Evolutionary conservation across 2,329 filamentous ascomycete genomes (phyloP), one percentile per base, ranked within the genome.

Genomic region (Coniochaeta sp.): DNA sequence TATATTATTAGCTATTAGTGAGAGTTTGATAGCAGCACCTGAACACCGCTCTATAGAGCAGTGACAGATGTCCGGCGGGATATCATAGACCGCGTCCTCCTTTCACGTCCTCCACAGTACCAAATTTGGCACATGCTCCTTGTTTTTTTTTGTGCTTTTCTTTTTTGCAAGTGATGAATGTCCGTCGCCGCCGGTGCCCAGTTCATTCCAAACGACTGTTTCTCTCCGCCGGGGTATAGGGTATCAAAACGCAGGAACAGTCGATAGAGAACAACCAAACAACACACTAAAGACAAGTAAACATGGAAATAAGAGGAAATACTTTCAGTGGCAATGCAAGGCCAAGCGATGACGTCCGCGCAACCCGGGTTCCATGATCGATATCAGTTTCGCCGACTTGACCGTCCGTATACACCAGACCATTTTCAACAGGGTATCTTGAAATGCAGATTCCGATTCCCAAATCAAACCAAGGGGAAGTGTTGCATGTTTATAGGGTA

Each of bases 381-480:
- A 40, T 5, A 40, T 40, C 38, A 47, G 12, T 47, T 6, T 47
- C 43, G 43, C 43, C 47, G 47, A 31, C 26, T 28, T 52, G 47
- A n/a, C 47, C 47, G 26, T 52, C 47, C 26, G 47, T 52, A 17
- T 19, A 47, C 19, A 22, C 47, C 47, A 63, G 62, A 75, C 47
- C 47, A n/a, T 28, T 31, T 57, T 79, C 72, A 75, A 78, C 75
- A 77, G 79, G 79, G 79, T 81, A 81, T 81, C 79, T 80, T 76
- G 76, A 81, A 81, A 82, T 81, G 79, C 80, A 81, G 76, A 79
- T 77, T 57, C 77, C 76, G 78, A 74, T 77, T 74, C 77, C 76
- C 70, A 74, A 52, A 74, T 76, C 76, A 74, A 69, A 69, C 64
- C 66, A 63, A 47, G 60, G 62, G 60, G 34, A 61, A 59, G 61